Evolutionary conservation across 352 stramenopile species (phyloP).

Genomic region (Phytopythium mirpurense): DNA sequence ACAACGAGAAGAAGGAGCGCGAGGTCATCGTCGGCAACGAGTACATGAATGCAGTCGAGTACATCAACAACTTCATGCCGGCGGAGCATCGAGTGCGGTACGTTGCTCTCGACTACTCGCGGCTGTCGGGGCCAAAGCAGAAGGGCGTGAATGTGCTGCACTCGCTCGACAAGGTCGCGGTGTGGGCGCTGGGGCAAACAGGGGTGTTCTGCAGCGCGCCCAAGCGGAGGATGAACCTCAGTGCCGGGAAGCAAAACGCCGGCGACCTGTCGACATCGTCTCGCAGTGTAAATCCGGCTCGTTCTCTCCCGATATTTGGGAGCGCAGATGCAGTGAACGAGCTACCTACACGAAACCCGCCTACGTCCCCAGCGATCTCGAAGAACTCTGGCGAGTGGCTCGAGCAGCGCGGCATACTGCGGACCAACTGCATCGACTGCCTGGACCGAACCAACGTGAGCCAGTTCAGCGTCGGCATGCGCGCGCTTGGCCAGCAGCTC

Average conservation of each 20-base stretch:
- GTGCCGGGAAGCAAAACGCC: constrained; percentile 15
- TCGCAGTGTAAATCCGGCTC: neutral
- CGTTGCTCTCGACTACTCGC: constrained; percentile 95
- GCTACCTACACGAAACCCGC: constrained; percentile 3
- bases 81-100: constrained; percentile 95
- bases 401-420: constrained; percentile 96
- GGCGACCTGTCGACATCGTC: constrained; percentile 16
- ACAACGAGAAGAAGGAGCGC: constrained; percentile 94
- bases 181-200: constrained; percentile 96
- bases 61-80: constrained; percentile 95
- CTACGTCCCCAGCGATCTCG: constrained; percentile 62
- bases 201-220: constrained; percentile 96
- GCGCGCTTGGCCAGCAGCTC: constrained; percentile 93
- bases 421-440: constrained; percentile 99
- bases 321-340: neutral
- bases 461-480: constrained; percentile 84
- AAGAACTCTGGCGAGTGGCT: constrained; percentile 86
- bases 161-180: constrained; percentile 92
- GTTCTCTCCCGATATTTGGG: neutral
- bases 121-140: constrained; percentile 87
- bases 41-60: constrained; percentile 96
- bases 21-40: constrained; percentile 98
- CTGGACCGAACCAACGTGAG: constrained; percentile 86
- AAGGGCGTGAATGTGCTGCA: constrained; percentile 92
- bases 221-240: constrained; percentile 56